These are phyloP conservation scores for Colletotrichum siamense DNA, from an alignment of 2,329 filamentous ascomycete species.

Conservation along the genomic window DNA sequence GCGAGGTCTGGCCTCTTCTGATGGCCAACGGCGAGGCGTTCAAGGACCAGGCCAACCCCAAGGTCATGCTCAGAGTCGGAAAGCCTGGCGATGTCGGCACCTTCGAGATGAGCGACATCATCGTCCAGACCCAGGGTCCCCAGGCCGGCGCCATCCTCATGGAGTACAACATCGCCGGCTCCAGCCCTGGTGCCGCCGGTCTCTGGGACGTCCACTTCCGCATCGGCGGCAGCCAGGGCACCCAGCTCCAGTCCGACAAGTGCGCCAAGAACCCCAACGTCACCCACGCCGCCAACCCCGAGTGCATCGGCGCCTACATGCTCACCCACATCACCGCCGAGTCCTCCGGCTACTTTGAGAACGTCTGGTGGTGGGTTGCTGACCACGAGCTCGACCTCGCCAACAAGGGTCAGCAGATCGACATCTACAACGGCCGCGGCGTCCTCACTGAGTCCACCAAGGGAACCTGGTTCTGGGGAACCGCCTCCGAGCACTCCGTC, in stretches of 20 bases:
- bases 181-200: conserved; percentile 71
- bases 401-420: conserved; percentile 75
- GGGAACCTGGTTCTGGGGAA: conserved; percentile 83
- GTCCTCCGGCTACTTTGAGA: conserved; percentile 81
- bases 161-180: conserved; percentile 84
- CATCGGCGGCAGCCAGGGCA: conserved; percentile 86
- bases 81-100: conserved; percentile 75
- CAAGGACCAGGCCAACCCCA: conserved; percentile 75
- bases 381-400: conserved; percentile 85
- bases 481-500: conserved; percentile 69
- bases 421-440: conserved; percentile 88
- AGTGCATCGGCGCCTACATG: conserved; percentile 78
- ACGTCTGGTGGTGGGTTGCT: conserved; percentile 88
- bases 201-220: conserved; percentile 98
- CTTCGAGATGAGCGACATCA: conserved; percentile 87
- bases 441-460: conserved; percentile 77
- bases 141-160: conserved; percentile 89
- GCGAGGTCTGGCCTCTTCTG: conserved; percentile 90
- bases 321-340: conserved; percentile 68
- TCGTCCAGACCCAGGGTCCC: conserved; percentile 83
- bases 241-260: conserved; percentile 77
- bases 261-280: conserved; percentile 78
- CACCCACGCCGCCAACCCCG: conserved; percentile 64
- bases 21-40: conserved; percentile 82
- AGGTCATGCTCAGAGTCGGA: conserved; percentile 87